Evolutionary conservation across 768 basidiomycete genomes (phyloP), one percentile per base, ranked within the genome.

Genomic region (Naganishia vaughanmartiniae): DNA sequence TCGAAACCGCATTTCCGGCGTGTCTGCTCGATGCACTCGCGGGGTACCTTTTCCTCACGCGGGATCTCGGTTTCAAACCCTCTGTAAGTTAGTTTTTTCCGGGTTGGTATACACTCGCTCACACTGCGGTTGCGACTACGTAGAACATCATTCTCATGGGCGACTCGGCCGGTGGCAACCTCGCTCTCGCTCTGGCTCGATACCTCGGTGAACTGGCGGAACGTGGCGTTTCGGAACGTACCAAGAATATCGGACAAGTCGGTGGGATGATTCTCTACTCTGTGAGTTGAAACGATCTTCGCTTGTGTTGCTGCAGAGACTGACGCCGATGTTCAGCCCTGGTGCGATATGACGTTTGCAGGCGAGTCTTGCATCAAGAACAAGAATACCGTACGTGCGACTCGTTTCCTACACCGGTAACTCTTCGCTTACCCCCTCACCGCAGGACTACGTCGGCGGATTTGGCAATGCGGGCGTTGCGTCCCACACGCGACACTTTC

Each of bases 101-200:
- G 42, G 2, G 3, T 30, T 21, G 24, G 0, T 54, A 4, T 24
- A 42, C 65, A 31, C 4, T 36, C 4, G 36, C 54, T 56, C 12
- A 46, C 36, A 31, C 30, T 24, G 21, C 19, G 5, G 21, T 21
- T 24, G 21, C 19, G 5, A 30, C 36, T 21, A 11, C 21, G 42
- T 39, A 70, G 21, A 82, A 89, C 74, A 88, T 92, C 75, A 83
- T 90, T 67, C 60, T 91, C 26, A 83, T 83, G 24, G 91, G 90
- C 2, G 90, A 92, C 77, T 91, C 89, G 0, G 89, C 90, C 0
- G 90, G 91, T 2, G 91, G 84, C 5, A 89, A 91, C 78, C 85
- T 91, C 30, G 86, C 87, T 0, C 72, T 81, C 9, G 74, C 77
- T 0, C 70, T 82, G 21, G 76, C 77, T 4, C 74, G 78, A 17